phyloP scores from a whole-genome alignment of 2,329 filamentous ascomycete species.

The Aspergillus sclerotialis region DNA sequence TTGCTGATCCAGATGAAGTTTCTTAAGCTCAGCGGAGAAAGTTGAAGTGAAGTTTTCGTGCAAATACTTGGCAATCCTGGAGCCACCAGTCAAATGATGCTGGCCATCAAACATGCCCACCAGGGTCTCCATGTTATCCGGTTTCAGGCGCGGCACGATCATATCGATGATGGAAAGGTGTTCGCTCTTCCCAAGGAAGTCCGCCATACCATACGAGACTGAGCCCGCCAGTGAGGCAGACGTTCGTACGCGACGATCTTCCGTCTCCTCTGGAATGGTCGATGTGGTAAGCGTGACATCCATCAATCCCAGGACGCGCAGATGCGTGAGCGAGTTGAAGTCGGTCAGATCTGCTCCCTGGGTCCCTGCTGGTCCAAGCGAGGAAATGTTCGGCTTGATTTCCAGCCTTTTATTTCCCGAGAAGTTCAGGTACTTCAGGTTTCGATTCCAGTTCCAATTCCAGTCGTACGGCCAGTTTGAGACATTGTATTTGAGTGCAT shows the following conservation, averaged over 20 bases:
- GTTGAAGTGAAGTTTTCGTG: conserved; percentile 91
- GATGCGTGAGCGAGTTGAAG: conserved; percentile 75
- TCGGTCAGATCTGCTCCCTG: conserved; percentile 73
- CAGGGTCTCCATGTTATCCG: conserved; percentile 81
- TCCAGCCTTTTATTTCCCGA: conserved; percentile 95
- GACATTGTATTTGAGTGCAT: conserved; percentile 95
- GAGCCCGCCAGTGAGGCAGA: conserved; percentile 88
- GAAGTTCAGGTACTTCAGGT: conserved; percentile 88
- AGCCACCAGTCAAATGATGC: conserved; percentile 78
- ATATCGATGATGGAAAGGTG: conserved; percentile 94
- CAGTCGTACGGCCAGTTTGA: conserved; percentile 98
- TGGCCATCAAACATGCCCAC: conserved; percentile 96
- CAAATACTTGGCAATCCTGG: conserved; percentile 91
- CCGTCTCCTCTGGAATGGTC: conserved; percentile 88
- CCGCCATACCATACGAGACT: conserved; percentile 94
- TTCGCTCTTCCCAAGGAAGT: conserved; percentile 86
- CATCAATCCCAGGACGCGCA: conserved; percentile 89
- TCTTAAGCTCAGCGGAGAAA: conserved; percentile 74
- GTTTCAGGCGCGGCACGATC: conserved; percentile 85
- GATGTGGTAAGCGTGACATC: conserved; percentile 93
- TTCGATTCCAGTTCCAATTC: conserved; percentile 99
- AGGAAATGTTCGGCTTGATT: conserved; percentile 64
- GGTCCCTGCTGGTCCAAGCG: conserved; percentile 41
- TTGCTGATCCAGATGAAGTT: conserved; percentile 55
- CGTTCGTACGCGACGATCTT: conserved; percentile 92